Base-by-base conservation (phyloP, 2,329 filamentous ascomycete genomes). In the Colletotrichum brevisporum region DNA sequence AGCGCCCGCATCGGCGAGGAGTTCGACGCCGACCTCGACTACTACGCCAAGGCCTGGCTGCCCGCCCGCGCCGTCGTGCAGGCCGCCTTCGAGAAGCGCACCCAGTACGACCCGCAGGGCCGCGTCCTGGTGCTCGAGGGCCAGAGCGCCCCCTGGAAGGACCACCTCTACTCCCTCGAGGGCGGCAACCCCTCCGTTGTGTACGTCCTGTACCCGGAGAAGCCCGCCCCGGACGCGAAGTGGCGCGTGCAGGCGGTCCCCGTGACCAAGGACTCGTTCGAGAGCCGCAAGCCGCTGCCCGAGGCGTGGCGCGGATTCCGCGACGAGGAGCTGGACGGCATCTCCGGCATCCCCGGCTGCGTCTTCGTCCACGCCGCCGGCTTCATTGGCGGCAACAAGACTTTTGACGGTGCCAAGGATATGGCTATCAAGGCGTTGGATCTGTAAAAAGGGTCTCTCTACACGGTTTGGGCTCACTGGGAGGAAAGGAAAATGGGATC, bases 191-290 rank as follows among this genome's bases (percentile, higher is more conserved):
- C 78, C 8, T 77, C 77, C 74, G 90, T 95, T 4, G 85, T 95
- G 58, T 98, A 98, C 77, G 95, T 97, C 15, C 85, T 98, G 27
- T 98, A 98, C 82, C 92, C 94, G 0, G 95, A 99, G 84, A 93
- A 89, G 76, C 88, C 90, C 31, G 86, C 88, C 52, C 88, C 90
- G 53, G 92, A 89, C 72, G 87, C 92, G 76, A 97, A 96, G 83
- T 98, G 96, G 96, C 90, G 96, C 67, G 92, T 99, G 70, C 94
- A 98, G 82, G 91, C 92, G 71, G 96, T 98, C n/a, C 93, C 94
- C 55, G 90, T 93, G 67, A 89, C 89, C 79, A 91, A 92, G 79
- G 92, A 93, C 77, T 96, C 94, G 69, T 99, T 99, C 78, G 88
- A 94, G 80, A 98, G 95, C 83, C 89, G 96, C 75, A 97, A 96